A percentile compares a stretch with the other conserved stretches of the same genome.
Evolutionary conservation across 2,329 filamentous ascomycete genomes (phyloP).

Genomic region (Clarireedia homoeocarpa): DNA sequence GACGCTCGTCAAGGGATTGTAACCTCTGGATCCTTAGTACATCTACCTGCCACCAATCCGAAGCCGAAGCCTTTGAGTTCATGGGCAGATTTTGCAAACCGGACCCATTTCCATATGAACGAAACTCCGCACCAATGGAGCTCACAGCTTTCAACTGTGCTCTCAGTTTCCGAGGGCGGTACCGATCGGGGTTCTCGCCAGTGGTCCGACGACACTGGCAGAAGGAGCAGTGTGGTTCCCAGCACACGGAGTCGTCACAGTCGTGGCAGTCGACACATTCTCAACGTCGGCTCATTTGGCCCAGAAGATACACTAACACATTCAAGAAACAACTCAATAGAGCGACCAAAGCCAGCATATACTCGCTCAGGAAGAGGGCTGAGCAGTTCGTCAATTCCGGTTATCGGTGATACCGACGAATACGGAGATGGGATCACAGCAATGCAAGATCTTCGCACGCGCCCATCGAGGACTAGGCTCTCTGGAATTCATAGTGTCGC

Average conservation of each 20-base stretch:
- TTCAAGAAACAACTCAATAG: conserved; percentile 34
- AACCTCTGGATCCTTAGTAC: conserved; percentile 23
- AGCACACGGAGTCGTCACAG: conserved; percentile 43
- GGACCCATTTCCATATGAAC: conserved; percentile 36
- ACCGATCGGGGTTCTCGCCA: conserved; percentile 41
- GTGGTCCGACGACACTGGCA: conserved; percentile 33
- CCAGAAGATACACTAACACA: conserved; percentile 19
- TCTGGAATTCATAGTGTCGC: conserved; percentile 41
- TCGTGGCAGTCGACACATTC: conserved; percentile 39
- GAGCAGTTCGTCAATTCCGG: conserved; percentile 33
- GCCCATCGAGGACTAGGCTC: conserved; percentile 47
- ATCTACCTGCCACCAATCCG: conserved; percentile 18
- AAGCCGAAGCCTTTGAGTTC: conserved; percentile 24
- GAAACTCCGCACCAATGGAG: conserved; percentile 52
- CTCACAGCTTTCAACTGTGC: conserved; percentile 55
- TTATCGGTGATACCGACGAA: conserved; percentile 53
- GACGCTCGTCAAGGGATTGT: conserved; percentile 25
- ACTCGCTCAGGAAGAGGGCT: conserved; percentile 29
- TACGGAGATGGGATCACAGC: conserved; percentile 57
- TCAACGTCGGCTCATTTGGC: conserved; percentile 47
- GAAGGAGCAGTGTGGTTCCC: conserved; percentile 42
- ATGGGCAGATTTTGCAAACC: conserved; percentile 28
- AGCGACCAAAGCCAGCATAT: conserved; percentile 41
- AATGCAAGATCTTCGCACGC: conserved; percentile 43
- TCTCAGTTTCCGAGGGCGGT: conserved; percentile 51